Evolutionary conservation across 2,329 filamentous ascomycete species (phyloP), one percentile per base, ranked within the genome.

Genomic region (Thelonectria rubi): DNA sequence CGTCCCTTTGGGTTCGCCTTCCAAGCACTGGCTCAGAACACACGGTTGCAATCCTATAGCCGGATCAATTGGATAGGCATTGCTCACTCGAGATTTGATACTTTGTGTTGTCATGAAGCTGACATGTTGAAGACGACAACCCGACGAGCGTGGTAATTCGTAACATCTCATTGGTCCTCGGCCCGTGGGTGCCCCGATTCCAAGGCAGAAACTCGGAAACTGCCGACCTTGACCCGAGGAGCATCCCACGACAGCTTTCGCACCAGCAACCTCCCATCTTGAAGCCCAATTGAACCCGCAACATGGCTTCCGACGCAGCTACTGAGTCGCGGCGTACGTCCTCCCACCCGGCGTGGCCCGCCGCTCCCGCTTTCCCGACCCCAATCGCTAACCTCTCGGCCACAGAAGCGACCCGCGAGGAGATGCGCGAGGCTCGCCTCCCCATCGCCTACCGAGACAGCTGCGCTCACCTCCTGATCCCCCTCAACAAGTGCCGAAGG

Each of bases 391-490:
- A 73, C 66, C 20, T 40, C 46, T 55, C 5, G 26, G 45, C 48
- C 54, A 55, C 75, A 92, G 89, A 86, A 78, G 92, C 92, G 70
- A 92, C 92, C 68, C 88, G 93, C 79, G 90, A 96, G 84, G 91
- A 95, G 80, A 98, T 98, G 94, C 90, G 92, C 75, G 92, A 93
- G 74, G 94, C 94, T 70, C 90, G 88, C 75, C 86, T 98, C 53
- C 94, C 95, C 12, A 80, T 98, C 56, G 86, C 91, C 73, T 99
- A 99, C 86, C 88, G 95, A 77, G 95, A 99, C 81, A 94, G 90
- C 81, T 99, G 95, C 82, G 95, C 94, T 65, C 89, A 95, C 80
- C 90, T 99, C 48, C 84, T 98, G 65, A 97, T 98, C 67, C 95
- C 95, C 15, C 86, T 99, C 72, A 99, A 99, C 83, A 91, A 91